phyloP scores from a whole-genome alignment of 345 rosid species.

The Nephelium lappaceum region DNA sequence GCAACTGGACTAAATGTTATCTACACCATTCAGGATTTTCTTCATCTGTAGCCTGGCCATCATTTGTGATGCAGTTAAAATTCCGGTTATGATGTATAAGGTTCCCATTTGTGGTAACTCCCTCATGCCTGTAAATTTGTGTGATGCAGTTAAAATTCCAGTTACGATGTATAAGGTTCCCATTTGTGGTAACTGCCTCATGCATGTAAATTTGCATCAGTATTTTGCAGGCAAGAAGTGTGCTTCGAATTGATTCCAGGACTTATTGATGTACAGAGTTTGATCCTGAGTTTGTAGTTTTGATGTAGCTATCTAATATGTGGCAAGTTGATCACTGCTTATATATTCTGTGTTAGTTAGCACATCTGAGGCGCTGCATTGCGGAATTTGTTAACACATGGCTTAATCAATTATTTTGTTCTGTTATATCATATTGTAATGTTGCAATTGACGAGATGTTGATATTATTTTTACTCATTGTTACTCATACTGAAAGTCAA shows the following conservation, averaged over 20 bases:
- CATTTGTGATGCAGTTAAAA: neutral
- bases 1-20: constrained; percentile 53
- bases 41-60: neutral
- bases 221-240: neutral
- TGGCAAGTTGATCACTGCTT: no score
- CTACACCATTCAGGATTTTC: neutral
- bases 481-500: no score
- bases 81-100: neutral
- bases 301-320: neutral
- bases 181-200: neutral
- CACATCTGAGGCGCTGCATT: no score
- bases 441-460: no score
- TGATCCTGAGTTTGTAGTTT: neutral
- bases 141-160: neutral
- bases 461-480: no score
- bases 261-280: neutral
- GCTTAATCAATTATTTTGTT: no score
- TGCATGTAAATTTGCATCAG: neutral
- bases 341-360: neutral
- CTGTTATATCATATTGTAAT: no score
- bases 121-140: neutral
- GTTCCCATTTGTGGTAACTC: neutral
- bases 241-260: neutral
- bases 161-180: neutral
- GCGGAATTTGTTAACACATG: no score